Evolutionary conservation across 257 asterid genomes (phyloP), one percentile per base, ranked within the genome.

Genomic region (Ilex asprella): DNA sequence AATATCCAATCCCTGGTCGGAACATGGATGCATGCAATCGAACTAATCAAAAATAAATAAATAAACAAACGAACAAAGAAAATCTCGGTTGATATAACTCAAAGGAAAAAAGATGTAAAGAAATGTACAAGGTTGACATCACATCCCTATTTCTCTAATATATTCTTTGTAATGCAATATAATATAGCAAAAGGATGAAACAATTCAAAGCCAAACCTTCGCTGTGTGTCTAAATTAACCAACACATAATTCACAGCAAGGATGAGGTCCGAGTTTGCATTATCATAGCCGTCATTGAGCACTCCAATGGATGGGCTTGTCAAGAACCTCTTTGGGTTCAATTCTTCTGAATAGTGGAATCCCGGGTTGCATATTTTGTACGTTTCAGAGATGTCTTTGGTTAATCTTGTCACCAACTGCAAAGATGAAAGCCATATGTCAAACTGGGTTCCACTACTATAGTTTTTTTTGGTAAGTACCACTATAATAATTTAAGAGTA

Each of bases 331-430:
- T 89, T 93, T 60, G 86, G 97, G 63, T 85, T 89, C 79, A 77
- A 73, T 69, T 82, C 88, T 75, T 81, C 92, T 16, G 96, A 82
- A 75, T 85, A 93, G 60, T 73, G 78, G 67, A 89, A 93, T 62
- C 78, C 81, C 61, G 96, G 95, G 73, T 86, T 89, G 94, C 99
- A 93, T 70, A 68, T 65, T 74, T 83, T 83, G 79, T 89, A 93
- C 64, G 85, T 82, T 73, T 89, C 96, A 70, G 84, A 72, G 10
- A 93, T 89, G 78, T 89, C 97, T 76, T 84, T 93, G 15, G 99
- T 89, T 85, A 93, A 84, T 69, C 92, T 83, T 51, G 78, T 83
- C 84, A 89, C 90, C 84, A 93, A 75, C 99, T 93, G 88, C 84
- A 87, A 69, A 65, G 65, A 56, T 15, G 14, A 60, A 49, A 60